These are phyloP conservation scores for Cladophialophora chaetospira DNA, from an alignment of 2,329 filamentous ascomycete species.

Conservation along the genomic window DNA sequence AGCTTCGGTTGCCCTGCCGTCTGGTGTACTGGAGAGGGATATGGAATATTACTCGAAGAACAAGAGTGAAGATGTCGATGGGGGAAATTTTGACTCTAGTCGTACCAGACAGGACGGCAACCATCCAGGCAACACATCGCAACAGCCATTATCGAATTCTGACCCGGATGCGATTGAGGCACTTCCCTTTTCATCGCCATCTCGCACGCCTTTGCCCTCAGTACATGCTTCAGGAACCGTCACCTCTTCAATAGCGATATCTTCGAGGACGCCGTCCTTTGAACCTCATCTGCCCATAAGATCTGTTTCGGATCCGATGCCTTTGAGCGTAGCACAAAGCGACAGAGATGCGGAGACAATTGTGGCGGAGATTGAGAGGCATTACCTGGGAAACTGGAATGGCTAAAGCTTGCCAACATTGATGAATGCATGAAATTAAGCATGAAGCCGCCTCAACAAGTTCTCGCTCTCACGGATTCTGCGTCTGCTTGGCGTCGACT, in stretches of 20 bases:
- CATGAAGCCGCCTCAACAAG: neutral
- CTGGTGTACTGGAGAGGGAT: neutral
- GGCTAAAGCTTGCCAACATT: no score
- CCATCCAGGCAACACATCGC: neutral
- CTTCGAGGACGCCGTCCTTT: neutral
- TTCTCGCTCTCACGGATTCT: neutral
- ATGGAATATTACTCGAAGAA: conserved; percentile 1
- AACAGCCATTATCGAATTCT: neutral
- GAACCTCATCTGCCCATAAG: neutral
- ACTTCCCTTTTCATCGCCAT: neutral
- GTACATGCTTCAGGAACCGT: neutral
- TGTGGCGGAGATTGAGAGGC: conserved; percentile 5
- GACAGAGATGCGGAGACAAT: neutral
- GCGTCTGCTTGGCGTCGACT: no score
- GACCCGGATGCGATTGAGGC: conserved; percentile 1
- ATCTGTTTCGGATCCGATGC: conserved; percentile 2
- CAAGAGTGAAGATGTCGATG: neutral
- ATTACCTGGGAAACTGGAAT: conserved; percentile 6
- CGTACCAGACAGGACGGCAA: neutral
- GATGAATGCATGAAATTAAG: neutral
- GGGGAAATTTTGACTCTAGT: neutral
- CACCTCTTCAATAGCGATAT: neutral
- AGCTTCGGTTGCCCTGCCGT: neutral
- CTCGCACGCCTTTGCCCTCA: neutral
- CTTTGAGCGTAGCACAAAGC: neutral